Conservation (phyloP, 2,329 filamentous ascomycete genomes). For the Cladosporium sp. region DNA sequence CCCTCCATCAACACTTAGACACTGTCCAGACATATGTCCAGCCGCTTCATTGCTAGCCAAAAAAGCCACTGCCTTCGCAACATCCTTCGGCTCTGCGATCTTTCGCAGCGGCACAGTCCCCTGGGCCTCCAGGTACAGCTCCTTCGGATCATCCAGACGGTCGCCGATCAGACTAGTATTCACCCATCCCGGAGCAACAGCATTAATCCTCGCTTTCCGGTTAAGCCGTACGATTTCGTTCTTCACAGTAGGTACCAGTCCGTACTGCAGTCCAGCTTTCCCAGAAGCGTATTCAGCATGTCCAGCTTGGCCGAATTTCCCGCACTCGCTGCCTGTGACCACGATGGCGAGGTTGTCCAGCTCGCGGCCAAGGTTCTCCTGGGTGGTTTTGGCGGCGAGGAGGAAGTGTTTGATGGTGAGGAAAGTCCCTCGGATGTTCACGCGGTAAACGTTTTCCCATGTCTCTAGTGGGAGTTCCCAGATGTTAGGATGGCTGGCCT, state of each 20-base stretch:
- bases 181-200: slow-evolving; percentile 52
- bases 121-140: slow-evolving; percentile 53
- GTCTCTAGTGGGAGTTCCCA: slow-evolving; percentile 54
- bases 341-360: slow-evolving; percentile 54
- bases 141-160: slow-evolving; percentile 50
- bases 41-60: slow-evolving; percentile 53
- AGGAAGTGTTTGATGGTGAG: slow-evolving; percentile 59
- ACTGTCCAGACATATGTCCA: slow-evolving; percentile 57
- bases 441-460: slow-evolving; percentile 54
- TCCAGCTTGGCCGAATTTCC: slow-evolving; percentile 52
- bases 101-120: slow-evolving; percentile 51
- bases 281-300: slow-evolving; percentile 54
- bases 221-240: slow-evolving; percentile 57
- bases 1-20: slow-evolving; percentile 52
- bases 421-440: slow-evolving; percentile 55
- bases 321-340: slow-evolving; percentile 55
- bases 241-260: slow-evolving; percentile 54
- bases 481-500: slow-evolving; percentile 50
- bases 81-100: slow-evolving; percentile 51
- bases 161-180: slow-evolving; percentile 51
- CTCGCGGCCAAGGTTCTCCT: slow-evolving; percentile 40
- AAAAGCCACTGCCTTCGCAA: slow-evolving; percentile 52
- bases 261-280: slow-evolving; percentile 55
- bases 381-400: slow-evolving; percentile 42
- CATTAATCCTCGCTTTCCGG: slow-evolving; percentile 53